phyloP scores from a whole-genome alignment of 257 asterid genomes.

The Penstemon barbatus region DNA sequence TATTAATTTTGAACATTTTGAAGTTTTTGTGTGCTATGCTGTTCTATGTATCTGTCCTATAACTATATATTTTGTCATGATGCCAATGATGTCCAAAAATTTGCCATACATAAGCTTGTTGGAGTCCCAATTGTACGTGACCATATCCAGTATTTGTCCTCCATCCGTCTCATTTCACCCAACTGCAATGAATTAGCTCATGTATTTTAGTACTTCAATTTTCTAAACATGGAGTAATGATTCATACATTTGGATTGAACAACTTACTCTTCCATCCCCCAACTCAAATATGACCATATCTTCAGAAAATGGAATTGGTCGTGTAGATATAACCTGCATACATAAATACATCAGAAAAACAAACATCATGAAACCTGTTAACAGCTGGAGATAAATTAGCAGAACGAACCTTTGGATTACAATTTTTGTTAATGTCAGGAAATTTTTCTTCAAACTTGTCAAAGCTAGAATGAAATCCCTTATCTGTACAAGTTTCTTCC shows the following conservation, averaged over 20 bases:
- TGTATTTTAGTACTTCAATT: no score
- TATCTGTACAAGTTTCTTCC: constrained; percentile 31
- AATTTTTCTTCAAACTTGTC: constrained; percentile 36
- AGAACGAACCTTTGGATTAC: constrained; percentile 63
- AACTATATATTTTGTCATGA: constrained; percentile 25
- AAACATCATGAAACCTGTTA: background rate
- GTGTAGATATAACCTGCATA: constrained; percentile 61
- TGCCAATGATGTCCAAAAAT: constrained; percentile 64
- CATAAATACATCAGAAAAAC: background rate
- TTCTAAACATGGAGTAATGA: background rate
- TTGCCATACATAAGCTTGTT: constrained; percentile 58
- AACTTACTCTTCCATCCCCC: constrained; percentile 83
- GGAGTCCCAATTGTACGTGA: constrained; percentile 81
- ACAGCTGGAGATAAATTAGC: background rate
- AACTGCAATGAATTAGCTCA: constrained; percentile 42
- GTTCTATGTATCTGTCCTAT: background rate
- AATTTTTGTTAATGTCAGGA: constrained; percentile 34
- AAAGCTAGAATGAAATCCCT: constrained; percentile 33
- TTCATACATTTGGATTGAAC: background rate
- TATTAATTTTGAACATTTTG: background rate
- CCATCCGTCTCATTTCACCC: constrained; percentile 66
- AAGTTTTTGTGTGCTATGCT: background rate
- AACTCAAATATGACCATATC: constrained; percentile 75
- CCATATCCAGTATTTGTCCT: constrained; percentile 65
- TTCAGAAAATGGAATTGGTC: constrained; percentile 70